Conservation (phyloP, 148 eudicot species). For the Dysphania ambrosioides region DNA sequence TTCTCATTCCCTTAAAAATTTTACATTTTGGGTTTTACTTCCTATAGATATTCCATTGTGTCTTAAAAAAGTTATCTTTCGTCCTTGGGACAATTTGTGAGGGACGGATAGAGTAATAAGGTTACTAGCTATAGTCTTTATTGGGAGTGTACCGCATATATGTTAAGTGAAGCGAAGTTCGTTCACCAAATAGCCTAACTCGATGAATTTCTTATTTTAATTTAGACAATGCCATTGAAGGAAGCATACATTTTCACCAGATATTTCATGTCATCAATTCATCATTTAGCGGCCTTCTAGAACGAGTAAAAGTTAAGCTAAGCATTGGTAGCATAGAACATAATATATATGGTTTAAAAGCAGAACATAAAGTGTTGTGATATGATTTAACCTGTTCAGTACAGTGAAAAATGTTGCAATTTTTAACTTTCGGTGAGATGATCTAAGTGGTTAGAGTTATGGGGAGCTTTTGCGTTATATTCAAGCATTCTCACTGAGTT, state of each 20-base stretch:
- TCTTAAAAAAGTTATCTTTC: too few relatives aligned
- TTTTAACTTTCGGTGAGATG: slow-evolving; percentile 6
- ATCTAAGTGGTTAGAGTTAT: not conserved
- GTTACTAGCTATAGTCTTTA: not conserved
- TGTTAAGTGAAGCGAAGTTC: too few relatives aligned
- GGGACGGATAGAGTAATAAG: too few relatives aligned
- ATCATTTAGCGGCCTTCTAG: not conserved
- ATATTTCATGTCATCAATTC: not conserved
- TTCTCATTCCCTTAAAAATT: too few relatives aligned
- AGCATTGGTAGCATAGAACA: not conserved
- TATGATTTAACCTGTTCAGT: not conserved
- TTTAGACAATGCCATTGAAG: not conserved
- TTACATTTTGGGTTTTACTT: too few relatives aligned
- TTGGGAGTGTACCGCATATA: too few relatives aligned
- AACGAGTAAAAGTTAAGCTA: not conserved
- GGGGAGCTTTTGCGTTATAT: not conserved
- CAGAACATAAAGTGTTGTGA: not conserved
- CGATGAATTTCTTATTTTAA: not conserved
- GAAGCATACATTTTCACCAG: not conserved
- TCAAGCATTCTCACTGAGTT: slow-evolving; percentile 9
- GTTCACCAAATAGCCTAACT: not conserved
- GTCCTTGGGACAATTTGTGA: too few relatives aligned
- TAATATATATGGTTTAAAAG: not conserved
- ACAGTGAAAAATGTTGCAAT: not conserved
- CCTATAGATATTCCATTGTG: too few relatives aligned